Evolutionary conservation across 257 asterid genomes (phyloP).

Genomic region (Lithospermum erythrorhizon): DNA sequence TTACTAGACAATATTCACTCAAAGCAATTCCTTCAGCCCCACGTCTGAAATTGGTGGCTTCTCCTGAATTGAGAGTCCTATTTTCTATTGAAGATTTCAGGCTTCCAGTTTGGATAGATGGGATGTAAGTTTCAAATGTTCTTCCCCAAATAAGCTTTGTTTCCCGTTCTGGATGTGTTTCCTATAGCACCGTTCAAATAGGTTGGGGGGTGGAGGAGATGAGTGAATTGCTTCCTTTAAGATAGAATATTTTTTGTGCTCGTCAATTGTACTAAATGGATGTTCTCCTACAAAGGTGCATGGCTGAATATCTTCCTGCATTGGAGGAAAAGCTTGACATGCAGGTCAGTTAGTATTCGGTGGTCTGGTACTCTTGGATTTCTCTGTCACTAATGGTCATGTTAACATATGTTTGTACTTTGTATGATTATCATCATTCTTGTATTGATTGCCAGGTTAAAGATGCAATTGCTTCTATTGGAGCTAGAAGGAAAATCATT

Average conservation of each 20-base stretch:
- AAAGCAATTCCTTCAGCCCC: constrained; percentile 46
- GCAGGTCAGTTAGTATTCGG: constrained; percentile 42
- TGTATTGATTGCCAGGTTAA: constrained; percentile 35
- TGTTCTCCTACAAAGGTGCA: constrained; percentile 49
- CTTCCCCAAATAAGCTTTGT: neutral
- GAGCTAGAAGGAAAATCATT: constrained; percentile 64
- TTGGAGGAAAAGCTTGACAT: constrained; percentile 63
- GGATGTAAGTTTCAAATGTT: constrained; percentile 53
- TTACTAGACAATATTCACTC: constrained; percentile 47
- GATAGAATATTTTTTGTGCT: neutral
- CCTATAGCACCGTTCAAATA: neutral
- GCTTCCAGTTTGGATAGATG: constrained; percentile 92
- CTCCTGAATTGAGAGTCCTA: constrained; percentile 67
- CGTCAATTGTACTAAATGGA: neutral
- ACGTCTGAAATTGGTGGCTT: constrained; percentile 67
- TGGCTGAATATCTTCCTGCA: constrained; percentile 82
- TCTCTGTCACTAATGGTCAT: neutral
- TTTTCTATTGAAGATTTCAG: constrained; percentile 78
- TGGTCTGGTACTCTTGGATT: constrained; percentile 6
- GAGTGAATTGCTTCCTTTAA: neutral
- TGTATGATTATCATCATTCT: neutral
- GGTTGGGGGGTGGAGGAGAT: neutral
- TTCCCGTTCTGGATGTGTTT: neutral
- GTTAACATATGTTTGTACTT: constrained; percentile 1
- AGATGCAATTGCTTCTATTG: constrained; percentile 67